phyloP scores from a whole-genome alignment of 306 rosid species.

The Notholithocarpus densiflorus region DNA sequence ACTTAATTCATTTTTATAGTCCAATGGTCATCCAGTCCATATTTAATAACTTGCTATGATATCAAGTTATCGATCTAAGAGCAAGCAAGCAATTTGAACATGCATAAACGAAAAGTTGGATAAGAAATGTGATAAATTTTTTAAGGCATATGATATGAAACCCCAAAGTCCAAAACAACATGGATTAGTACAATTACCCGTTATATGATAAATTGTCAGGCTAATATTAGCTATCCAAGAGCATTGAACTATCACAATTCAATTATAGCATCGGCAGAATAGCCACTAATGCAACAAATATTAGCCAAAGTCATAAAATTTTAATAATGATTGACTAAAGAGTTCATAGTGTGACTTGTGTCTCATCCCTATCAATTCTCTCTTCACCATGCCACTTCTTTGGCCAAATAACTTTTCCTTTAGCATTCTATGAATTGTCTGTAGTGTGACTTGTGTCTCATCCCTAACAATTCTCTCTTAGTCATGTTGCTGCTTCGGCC shows the following conservation, averaged over 20 bases:
- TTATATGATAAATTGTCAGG: neutral
- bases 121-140: neutral
- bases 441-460: too few species aligned
- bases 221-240: neutral
- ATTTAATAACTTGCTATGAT: neutral
- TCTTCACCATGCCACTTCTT: neutral
- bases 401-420: neutral
- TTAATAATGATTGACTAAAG: neutral
- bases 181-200: neutral
- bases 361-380: too few species aligned
- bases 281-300: neutral
- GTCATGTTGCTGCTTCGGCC: too few species aligned
- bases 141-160: neutral
- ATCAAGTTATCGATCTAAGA: neutral
- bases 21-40: neutral
- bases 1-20: neutral
- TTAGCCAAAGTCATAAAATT: neutral
- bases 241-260: neutral
- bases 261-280: neutral
- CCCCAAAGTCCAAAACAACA: neutral
- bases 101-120: neutral
- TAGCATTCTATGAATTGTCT: neutral
- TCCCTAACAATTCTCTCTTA: too few species aligned
- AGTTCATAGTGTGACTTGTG: neutral
- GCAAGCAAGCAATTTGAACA: neutral